phyloP scores from a whole-genome alignment of 1,284 basidiomycete genomes.

The Apiotrichum domesticum region DNA sequence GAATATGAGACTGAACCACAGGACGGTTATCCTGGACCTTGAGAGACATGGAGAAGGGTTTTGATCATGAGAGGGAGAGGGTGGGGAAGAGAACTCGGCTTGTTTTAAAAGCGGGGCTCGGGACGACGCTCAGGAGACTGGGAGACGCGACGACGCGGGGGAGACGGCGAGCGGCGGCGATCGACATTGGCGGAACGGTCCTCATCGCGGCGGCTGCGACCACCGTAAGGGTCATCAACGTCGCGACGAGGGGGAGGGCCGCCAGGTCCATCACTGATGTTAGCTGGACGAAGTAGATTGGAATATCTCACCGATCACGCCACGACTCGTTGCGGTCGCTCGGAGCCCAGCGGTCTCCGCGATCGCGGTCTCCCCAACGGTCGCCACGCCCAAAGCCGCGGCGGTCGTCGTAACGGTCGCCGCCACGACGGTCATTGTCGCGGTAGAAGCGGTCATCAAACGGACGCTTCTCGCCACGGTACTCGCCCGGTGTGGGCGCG shows the following conservation, averaged over 20 bases:
- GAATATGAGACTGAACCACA: neutral
- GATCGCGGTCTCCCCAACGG: slow-evolving; percentile 3
- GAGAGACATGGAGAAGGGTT: neutral
- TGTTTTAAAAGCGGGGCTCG: neutral
- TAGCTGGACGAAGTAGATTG: neutral
- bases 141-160: slow-evolving; percentile 23
- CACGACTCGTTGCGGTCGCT: slow-evolving; percentile 28
- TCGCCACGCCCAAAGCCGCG: slow-evolving; percentile 38
- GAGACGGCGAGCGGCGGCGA: slow-evolving; percentile 16
- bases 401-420: slow-evolving; percentile 21
- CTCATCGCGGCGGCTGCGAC: slow-evolving; percentile 30
- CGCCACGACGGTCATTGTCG: slow-evolving; percentile 37
- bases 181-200: slow-evolving; percentile 15
- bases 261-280: slow-evolving; percentile 7
- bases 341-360: slow-evolving; percentile 22
- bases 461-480: slow-evolving; percentile 83
- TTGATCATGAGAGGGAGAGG: neutral
- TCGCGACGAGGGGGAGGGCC: slow-evolving; percentile 17
- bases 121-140: slow-evolving; percentile 35
- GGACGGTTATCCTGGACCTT: neutral
- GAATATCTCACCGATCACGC: slow-evolving; percentile 19
- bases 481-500: slow-evolving; percentile 93
- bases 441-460: slow-evolving; percentile 46
- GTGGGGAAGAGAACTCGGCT: neutral
- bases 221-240: slow-evolving; percentile 34